Conservation (phyloP, 1,139 yeast species). For the Pichia sp. region DNA sequence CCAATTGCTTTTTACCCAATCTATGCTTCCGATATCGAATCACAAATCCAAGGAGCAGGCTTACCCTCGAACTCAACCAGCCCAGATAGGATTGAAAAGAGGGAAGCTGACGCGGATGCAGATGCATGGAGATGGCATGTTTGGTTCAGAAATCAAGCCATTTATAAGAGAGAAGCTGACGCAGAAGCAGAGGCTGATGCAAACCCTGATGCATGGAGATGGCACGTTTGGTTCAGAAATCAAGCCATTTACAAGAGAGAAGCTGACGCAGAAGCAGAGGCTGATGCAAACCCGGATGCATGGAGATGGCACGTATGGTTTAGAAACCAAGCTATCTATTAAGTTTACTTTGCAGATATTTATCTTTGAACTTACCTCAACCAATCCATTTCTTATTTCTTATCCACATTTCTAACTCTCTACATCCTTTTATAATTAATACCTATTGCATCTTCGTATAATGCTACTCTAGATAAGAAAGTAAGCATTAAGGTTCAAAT, state of each 20-base stretch:
- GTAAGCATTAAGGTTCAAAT: no score
- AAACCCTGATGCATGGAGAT: constrained; percentile 9
- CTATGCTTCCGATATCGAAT: constrained; percentile 12
- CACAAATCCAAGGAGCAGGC: constrained; percentile 1
- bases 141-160: constrained; percentile 11
- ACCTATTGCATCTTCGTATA: no score
- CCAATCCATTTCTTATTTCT: no score
- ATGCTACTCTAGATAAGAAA: no score
- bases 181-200: constrained; percentile 8
- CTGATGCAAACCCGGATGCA: constrained; percentile 11
- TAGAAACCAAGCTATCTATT: constrained; percentile 14
- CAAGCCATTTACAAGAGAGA: constrained; percentile 3
- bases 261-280: constrained; percentile 13
- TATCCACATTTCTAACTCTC: no score
- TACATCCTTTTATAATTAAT: no score
- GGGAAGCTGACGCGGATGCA: constrained; percentile 9
- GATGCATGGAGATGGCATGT: constrained; percentile 14
- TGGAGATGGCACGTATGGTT: constrained; percentile 10
- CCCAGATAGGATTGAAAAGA: constrained; percentile 10
- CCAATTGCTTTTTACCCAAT: constrained; percentile 14
- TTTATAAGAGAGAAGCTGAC: constrained; percentile 13
- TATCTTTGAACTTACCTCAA: no score
- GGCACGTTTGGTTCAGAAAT: constrained; percentile 5
- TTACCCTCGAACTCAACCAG: constrained; percentile 3
- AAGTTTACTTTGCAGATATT: no score